These are phyloP conservation scores for Trebouxia sp. DNA, from an alignment of 139 green algal genomes.

Conservation along the genomic window DNA sequence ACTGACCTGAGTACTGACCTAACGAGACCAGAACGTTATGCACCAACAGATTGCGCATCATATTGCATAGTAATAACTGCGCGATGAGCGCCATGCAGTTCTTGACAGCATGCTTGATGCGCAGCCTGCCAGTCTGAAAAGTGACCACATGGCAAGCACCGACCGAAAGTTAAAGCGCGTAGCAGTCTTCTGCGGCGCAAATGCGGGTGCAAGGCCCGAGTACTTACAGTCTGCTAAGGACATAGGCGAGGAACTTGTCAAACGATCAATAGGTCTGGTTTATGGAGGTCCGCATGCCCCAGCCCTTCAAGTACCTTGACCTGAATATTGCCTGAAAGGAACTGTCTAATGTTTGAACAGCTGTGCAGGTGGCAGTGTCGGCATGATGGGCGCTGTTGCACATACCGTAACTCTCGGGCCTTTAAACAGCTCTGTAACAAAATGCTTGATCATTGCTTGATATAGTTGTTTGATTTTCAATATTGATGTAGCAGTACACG, in stretches of 20 bases:
- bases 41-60: no score
- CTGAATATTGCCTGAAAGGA: no score
- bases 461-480: no score
- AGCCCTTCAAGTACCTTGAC: neutral
- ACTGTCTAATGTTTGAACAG: no score
- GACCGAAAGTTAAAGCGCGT: conserved; percentile 35
- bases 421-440: no score
- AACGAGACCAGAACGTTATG: neutral
- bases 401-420: conserved; percentile 46
- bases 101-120: neutral
- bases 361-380: conserved; percentile 68
- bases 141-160: neutral
- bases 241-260: conserved; percentile 53
- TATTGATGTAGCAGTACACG: no score
- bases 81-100: neutral
- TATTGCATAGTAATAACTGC: no score
- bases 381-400: conserved; percentile 80
- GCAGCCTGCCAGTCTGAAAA: no score
- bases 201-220: conserved; percentile 37
- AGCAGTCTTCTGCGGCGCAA: conserved; percentile 70
- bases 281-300: conserved; percentile 59
- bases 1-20: no score
- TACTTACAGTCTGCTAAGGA: conserved; percentile 55
- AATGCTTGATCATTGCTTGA: no score
- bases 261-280: conserved; percentile 60